phyloP scores from a whole-genome alignment of 176 grass and related monocot species.

The Juncus effusus region DNA sequence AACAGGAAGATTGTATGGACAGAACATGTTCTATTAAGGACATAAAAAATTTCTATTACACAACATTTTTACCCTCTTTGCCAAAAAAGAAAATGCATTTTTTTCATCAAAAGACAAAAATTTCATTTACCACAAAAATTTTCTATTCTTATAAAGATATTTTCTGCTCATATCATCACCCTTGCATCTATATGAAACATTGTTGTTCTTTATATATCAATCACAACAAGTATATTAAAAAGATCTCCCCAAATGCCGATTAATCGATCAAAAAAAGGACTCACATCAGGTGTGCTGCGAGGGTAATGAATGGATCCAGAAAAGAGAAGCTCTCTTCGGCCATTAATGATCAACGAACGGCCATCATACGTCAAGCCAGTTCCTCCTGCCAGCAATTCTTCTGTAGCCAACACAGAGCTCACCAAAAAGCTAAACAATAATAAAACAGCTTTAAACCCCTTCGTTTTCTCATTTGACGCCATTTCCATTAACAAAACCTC shows the following conservation, averaged over 20 bases:
- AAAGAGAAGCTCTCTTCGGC: conserved; percentile 65
- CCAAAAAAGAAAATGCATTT: background rate
- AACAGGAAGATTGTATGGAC: background rate
- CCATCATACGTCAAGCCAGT: conserved; percentile 49
- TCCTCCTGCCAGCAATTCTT: background rate
- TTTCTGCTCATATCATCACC: background rate
- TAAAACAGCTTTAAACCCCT: conserved; percentile 4
- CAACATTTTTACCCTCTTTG: background rate
- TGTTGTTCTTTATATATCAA: background rate
- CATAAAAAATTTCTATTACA: background rate
- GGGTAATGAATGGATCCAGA: conserved; percentile 87
- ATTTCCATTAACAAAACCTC: too few relatives aligned
- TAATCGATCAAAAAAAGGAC: background rate
- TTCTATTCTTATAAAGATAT: background rate
- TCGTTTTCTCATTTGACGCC: too few relatives aligned
- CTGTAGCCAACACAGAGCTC: background rate
- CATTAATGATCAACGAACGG: conserved; percentile 69
- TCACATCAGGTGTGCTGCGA: conserved; percentile 49
- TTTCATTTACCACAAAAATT: background rate
- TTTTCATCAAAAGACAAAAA: background rate
- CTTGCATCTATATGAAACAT: too few relatives aligned
- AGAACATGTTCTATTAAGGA: background rate
- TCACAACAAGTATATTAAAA: background rate
- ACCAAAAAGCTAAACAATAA: conserved; percentile 11
- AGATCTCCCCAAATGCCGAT: background rate